phyloP scores from a whole-genome alignment of 441 rosid genomes.

The Biscutella laevigata region DNA sequence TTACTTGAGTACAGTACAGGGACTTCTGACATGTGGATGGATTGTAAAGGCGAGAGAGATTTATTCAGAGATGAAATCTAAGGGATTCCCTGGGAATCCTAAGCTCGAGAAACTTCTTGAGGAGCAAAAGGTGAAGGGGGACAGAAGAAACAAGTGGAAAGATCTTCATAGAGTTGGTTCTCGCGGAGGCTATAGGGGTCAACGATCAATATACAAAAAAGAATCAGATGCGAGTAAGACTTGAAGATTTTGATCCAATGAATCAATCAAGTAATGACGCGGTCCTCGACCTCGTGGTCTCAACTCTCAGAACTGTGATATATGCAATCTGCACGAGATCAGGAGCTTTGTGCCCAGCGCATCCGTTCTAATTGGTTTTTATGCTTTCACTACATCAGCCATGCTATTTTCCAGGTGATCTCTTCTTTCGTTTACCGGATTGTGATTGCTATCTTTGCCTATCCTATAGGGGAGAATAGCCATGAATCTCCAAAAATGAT shows the following conservation, averaged over 20 bases:
- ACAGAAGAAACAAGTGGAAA: slow-evolving; percentile 17
- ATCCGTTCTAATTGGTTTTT: neutral
- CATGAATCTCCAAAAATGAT: neutral
- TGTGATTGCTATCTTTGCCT: neutral
- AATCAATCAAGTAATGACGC: slow-evolving; percentile 8
- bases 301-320: slow-evolving; percentile 1
- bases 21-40: slow-evolving; percentile 52
- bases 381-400: neutral
- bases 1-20: slow-evolving; percentile 44
- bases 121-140: slow-evolving; percentile 27
- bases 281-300: slow-evolving; percentile 4
- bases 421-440: neutral
- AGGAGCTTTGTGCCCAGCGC: neutral
- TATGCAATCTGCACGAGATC: neutral
- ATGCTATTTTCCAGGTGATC: slow-evolving; percentile 5
- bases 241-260: neutral
- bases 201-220: neutral
- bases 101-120: slow-evolving; percentile 53
- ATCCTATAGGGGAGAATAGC: neutral
- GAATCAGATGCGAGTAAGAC: slow-evolving; percentile 5
- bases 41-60: slow-evolving; percentile 43
- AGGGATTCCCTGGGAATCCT: slow-evolving; percentile 61
- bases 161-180: slow-evolving; percentile 8
- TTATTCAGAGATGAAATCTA: slow-evolving; percentile 55
- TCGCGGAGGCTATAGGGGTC: slow-evolving; percentile 13